Evolutionary conservation across 257 asterid species (phyloP), one percentile per base, ranked within the genome.

Genomic region (Agastache rugosa): DNA sequence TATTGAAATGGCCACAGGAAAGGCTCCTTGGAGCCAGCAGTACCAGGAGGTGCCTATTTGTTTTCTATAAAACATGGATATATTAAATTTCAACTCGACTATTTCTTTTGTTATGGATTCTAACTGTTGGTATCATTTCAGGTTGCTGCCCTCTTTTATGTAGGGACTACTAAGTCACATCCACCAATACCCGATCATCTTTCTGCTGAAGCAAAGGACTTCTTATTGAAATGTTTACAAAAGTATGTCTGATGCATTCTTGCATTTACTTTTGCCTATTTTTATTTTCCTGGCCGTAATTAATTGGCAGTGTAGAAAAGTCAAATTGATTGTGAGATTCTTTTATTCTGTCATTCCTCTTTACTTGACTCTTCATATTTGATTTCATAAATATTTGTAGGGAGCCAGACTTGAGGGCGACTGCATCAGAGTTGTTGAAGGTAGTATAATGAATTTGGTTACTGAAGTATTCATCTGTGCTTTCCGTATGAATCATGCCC

Each of bases 11-110:
- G 99, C 99, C 66, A 95, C 98, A 15, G 99, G 98, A 60, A 95
- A 93, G 84, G 97, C 99, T 82, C 99, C 98, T 31, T 95, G 99
- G 99, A 95, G 99, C 80, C 94, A 95, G 80, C 99, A 93, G 84
- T 95, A 91, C 79, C 98, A 89, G 82, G 99, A 83, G 90, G 89
- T 90, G 83, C 88, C 68, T 73, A 75, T 44, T 63, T 19, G 29
- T 77, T 35, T 54, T 58, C 39, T 37, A 23, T 67, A 50, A 35
- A 69, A 23, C 48, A 15, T 69, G 35, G 45, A 65, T 72, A 61
- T 71, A 51, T 63, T 16, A 23, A 58, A 12, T 45, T 42, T n/a
- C 54, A 51, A 16, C 55, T 75, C 63, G 59, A 20, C 14, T 58
- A 41, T 67, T 37, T 74, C 61, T 44, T 44, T 3, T 71, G 59